Base-by-base conservation (phyloP, 2,329 filamentous ascomycete genomes). In the Talaromyces piceae region DNA sequence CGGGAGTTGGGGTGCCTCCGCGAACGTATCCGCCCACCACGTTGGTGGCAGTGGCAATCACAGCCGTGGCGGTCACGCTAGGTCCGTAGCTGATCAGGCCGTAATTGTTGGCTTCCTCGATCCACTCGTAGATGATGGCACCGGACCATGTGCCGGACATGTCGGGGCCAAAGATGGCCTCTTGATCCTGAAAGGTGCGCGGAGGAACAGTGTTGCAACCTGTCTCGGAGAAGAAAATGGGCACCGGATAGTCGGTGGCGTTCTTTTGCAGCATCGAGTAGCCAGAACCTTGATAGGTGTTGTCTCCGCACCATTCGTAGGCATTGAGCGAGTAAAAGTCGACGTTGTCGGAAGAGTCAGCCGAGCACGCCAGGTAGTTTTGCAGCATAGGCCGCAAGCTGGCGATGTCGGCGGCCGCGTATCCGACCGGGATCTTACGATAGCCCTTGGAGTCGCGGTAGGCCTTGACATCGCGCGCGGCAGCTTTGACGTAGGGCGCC, bases 321-420 rank as follows among this genome's bases (percentile, higher is more conserved):
- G 87, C 87, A 65, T 95, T 95, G 56, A 95, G 75, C 2, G 84
- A 79, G 68, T 89, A 95, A 71, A 95, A 93, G 66, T 95, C 89
- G 58, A 93, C 69, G 31, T 80, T 80, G 58, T 91, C 85, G 1
- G 65, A 63, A 7, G 75, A 58, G 62, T 93, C 84, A 57, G 75
- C 76, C 55, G 86, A 86, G 67, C 89, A 95, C 11, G 87, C 87
- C 41, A 95, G 75, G 67, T 93, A 95, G 62, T 84, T 79, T 61
- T 83, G 81, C 44, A 84, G 70, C 74, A 82, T 83, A 25, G 81
- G 81, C 12, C 81, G 78, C 12, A 83, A 73, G 53, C 84, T 77
- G 3, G 86, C 79, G 61, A 94, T 91, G 66, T 94, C 89, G 31
- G 89, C 88, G 9, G 88, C 88, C 7, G 87, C 90, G 72, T 95